phyloP scores from a whole-genome alignment of 2,329 filamentous ascomycete genomes.

The Dendrostoma leiphaemia region DNA sequence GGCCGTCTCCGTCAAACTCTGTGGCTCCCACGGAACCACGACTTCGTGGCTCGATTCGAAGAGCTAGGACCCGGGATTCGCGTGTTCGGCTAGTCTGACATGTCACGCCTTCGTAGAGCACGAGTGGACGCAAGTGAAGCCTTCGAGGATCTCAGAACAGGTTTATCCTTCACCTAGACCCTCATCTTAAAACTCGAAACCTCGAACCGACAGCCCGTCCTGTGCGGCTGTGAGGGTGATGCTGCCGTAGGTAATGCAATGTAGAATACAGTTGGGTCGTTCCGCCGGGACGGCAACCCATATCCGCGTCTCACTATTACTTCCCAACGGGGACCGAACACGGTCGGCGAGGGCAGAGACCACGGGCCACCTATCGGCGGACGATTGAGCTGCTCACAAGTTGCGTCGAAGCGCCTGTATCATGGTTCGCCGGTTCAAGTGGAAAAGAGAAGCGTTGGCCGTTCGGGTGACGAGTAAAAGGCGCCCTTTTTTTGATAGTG shows the following conservation, averaged over 20 bases:
- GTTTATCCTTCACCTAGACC: not conserved
- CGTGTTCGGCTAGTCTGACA: not conserved
- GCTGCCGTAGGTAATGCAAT: constrained; percentile 1
- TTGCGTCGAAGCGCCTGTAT: constrained; percentile 1
- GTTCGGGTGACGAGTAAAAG: not conserved
- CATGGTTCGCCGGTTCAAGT: not conserved
- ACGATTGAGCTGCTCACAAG: not conserved
- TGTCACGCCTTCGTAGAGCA: not conserved
- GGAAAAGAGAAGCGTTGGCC: not conserved
- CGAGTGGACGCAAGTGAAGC: not conserved
- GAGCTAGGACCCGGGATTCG: not conserved
- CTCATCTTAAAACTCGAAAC: not conserved
- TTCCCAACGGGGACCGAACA: too few relatives aligned
- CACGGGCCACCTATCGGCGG: constrained; percentile 4
- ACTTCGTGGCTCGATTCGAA: not conserved
- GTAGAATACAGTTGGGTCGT: too few relatives aligned
- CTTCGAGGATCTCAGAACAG: not conserved
- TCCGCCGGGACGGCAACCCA: too few relatives aligned
- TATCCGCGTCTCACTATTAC: constrained; percentile 1
- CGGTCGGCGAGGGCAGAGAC: too few relatives aligned
- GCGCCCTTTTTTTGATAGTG: not conserved
- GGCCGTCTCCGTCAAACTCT: not conserved
- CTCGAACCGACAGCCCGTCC: too few relatives aligned
- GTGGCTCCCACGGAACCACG: not conserved
- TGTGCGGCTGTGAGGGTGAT: not conserved